Percentiles rank a stretch among this genome's conserved stretches.
Conservation (phyloP, 139 green algal genomes). For the Picochlorum sp. region DNA sequence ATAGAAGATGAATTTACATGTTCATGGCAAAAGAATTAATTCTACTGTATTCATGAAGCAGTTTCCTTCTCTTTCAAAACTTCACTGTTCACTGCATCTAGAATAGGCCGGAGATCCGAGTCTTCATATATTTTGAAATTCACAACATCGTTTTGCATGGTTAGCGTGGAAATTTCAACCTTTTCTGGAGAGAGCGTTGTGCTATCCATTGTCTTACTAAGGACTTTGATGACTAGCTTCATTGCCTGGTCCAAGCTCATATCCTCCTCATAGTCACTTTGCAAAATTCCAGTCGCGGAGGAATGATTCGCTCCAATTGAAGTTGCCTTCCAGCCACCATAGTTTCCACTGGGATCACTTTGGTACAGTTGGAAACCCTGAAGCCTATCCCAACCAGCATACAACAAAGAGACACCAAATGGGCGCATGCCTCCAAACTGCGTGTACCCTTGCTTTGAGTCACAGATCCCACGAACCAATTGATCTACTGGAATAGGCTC, state of each 20-base stretch:
- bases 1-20: not conserved
- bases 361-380: slow-evolving; percentile 97
- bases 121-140: slow-evolving; percentile 64
- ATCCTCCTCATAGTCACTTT: slow-evolving; percentile 86
- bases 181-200: slow-evolving; percentile 86
- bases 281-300: slow-evolving; percentile 79
- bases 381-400: slow-evolving; percentile 92
- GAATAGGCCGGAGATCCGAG: slow-evolving; percentile 61
- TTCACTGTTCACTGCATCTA: slow-evolving; percentile 65
- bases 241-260: slow-evolving; percentile 61
- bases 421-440: slow-evolving; percentile 95
- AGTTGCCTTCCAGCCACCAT: slow-evolving; percentile 93
- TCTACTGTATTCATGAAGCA: slow-evolving; percentile 2
- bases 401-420: slow-evolving; percentile 97
- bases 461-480: slow-evolving; percentile 86
- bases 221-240: slow-evolving; percentile 82
- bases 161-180: slow-evolving; percentile 87
- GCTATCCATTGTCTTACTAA: slow-evolving; percentile 95
- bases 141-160: slow-evolving; percentile 40
- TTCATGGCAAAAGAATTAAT: not conserved
- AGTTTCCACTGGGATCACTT: slow-evolving; percentile 94
- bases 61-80: slow-evolving; percentile 48
- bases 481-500: slow-evolving; percentile 97
- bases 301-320: slow-evolving; percentile 88
- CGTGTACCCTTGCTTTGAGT: slow-evolving; percentile 96